Conservation (phyloP, 306 rosid genomes). For the Chamaecrista fasciculata region DNA sequence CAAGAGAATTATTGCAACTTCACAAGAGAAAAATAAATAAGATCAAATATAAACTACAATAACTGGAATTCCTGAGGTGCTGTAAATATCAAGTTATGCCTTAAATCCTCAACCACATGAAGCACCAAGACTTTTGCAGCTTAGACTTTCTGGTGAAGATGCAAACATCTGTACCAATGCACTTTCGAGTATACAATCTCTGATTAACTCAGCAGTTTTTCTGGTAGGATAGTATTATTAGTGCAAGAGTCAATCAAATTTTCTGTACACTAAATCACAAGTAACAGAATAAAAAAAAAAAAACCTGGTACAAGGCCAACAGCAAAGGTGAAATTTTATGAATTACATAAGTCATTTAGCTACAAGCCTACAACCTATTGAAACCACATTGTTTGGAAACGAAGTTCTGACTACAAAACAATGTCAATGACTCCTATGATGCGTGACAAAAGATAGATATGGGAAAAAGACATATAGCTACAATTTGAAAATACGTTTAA, state of each 20-base stretch:
- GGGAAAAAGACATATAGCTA: too few species aligned
- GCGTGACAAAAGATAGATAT: too few species aligned
- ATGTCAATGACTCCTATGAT: background rate
- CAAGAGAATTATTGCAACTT: background rate
- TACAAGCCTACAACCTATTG: too few species aligned
- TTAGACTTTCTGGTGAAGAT: slow-evolving; percentile 17
- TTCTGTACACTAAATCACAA: slow-evolving; percentile 14
- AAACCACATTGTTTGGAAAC: too few species aligned
- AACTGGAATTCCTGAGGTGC: slow-evolving; percentile 26
- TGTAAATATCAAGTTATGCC: slow-evolving; percentile 17
- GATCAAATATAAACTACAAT: background rate
- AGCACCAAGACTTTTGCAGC: slow-evolving; percentile 31
- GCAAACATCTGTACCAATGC: slow-evolving; percentile 29
- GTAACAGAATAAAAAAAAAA: background rate
- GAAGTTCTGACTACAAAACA: too few species aligned
- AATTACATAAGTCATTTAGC: too few species aligned
- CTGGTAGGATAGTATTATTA: slow-evolving; percentile 25
- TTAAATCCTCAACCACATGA: slow-evolving; percentile 24
- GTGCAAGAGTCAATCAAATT: slow-evolving; percentile 29
- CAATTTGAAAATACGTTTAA: too few species aligned
- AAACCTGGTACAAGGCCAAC: background rate
- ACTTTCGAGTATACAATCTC: slow-evolving; percentile 21
- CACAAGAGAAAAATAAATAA: background rate
- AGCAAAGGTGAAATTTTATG: background rate
- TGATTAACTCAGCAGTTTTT: slow-evolving; percentile 33